Conservation (phyloP, 805 yeast genomes). For the Yamadazyma philogaea region DNA sequence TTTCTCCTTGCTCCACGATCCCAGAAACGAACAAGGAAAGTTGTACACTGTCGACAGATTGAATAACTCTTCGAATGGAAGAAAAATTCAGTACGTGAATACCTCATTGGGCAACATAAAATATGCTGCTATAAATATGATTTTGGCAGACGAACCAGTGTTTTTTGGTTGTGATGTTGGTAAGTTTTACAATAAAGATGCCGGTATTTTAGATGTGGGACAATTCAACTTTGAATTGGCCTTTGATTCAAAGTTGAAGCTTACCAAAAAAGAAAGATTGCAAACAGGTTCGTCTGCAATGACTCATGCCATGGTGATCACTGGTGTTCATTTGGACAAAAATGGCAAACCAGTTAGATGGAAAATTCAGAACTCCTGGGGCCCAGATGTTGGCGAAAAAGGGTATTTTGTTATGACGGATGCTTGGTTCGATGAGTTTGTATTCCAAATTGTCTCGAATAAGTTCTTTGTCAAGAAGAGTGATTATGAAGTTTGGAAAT, state of each 20-base stretch:
- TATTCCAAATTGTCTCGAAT: slow-evolving; percentile 39
- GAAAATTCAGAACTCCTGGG: slow-evolving; percentile 47
- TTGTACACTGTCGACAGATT: slow-evolving; percentile 69
- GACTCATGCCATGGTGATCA: slow-evolving; percentile 90
- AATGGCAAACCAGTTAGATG: slow-evolving; percentile 40
- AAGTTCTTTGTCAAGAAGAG: slow-evolving; percentile 36
- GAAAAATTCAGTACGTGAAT: slow-evolving; percentile 68
- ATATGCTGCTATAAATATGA: slow-evolving; percentile 59
- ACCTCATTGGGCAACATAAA: slow-evolving; percentile 58
- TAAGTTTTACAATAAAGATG: slow-evolving; percentile 56
- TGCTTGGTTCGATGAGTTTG: slow-evolving; percentile 43
- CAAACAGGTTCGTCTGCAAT: slow-evolving; percentile 67
- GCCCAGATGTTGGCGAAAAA: slow-evolving; percentile 36
- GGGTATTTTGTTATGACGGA: slow-evolving; percentile 45
- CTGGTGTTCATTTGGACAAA: slow-evolving; percentile 74
- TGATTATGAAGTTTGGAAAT: slow-evolving; percentile 35
- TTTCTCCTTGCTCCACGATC: slow-evolving; percentile 76
- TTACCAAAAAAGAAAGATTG: slow-evolving; percentile 65
- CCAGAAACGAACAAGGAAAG: slow-evolving; percentile 66
- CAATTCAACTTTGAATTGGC: slow-evolving; percentile 64
- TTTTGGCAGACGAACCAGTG: slow-evolving; percentile 72
- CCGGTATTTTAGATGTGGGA: slow-evolving; percentile 71
- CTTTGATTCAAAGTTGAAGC: slow-evolving; percentile 51
- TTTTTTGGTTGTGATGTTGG: slow-evolving; percentile 93
- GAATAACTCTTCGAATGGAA: slow-evolving; percentile 71